Base-by-base conservation (phyloP, 2,329 filamentous ascomycete species). In the Stachybotrys echinatus region DNA sequence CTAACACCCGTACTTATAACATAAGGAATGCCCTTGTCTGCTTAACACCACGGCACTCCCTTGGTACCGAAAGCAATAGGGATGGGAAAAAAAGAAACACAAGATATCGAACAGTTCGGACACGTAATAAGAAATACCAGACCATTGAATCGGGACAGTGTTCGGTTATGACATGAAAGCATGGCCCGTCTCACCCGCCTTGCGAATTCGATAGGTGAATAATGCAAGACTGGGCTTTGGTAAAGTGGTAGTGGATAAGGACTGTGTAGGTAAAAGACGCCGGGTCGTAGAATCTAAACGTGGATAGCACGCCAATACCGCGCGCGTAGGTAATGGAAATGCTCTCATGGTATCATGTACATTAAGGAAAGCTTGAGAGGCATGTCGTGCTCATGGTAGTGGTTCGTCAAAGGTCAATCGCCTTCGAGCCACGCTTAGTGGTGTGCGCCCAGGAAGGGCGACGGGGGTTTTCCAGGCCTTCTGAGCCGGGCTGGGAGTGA, bases 401-500 rank as follows among this genome's bases (percentile, higher is more conserved):
- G 88, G 75, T 48, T 84, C 83, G 62, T 95, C 91, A 69, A 95
- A 95, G 49, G 92, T 95, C 52, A 96, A 75, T 54, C 85, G 79
- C 63, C 88, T 81, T 60, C 89, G 76, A n/a, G 88, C 80, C 44
- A 87, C 81, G 58, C 83, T 89, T 50, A 80, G 65, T 8, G 81
- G 81, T 42, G 81, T 84, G 61, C 75, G 76, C 48, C 71, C 65
- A 10, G 71, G 65, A 23, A 76, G 74, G 23, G 81, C 77, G 12
- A 83, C 68, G 12, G 90, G 91, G 0, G 91, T 95, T 66, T 87
- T 89, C 88, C 91, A 96, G 10, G 85, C 80, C 58, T 84, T 89
- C 72, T 96, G 94, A 22, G 90, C 94, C 19, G 94, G 94, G 63
- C 90, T 96, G 0, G 94, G 94, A 6, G 94, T 96, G 66, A 97